Evolutionary conservation across 148 eudicot species (phyloP), one percentile per base, ranked within the genome.

Genomic region (Euryodendron excelsum): DNA sequence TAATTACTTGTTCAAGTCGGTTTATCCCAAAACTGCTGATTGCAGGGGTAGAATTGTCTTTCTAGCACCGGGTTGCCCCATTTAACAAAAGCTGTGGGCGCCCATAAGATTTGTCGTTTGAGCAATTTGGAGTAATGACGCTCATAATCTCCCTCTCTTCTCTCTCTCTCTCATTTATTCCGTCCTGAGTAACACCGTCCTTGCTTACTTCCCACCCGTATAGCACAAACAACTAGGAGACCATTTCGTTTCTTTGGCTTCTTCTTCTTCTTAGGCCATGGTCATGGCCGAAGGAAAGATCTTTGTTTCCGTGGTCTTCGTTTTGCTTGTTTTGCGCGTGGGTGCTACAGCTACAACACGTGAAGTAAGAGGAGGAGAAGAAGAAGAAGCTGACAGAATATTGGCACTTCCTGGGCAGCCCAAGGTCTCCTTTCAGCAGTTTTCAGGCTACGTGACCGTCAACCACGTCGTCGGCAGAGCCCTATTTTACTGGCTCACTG

Each of bases 401-500:
- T 39, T n/a, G 14, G 75, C 73, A 23, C 91, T 94, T 25, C 97
- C 96, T 0, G 97, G 98, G 0, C 98, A 94, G 71, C 98, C 98
- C 18, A 73, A 86, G 21, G 98, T 94, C 28, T 36, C 87, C 4
- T 92, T 94, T 71, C 73, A 88, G 48, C 98, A 94, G 80, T 94
- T 86, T 48, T 92, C 97, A 6, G 97, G 98, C 3, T 94, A 94
- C 73, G 97, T 94, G 5, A 92, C 93, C 15, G 97, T 94, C 18
- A 80, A 92, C 25, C 30, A 89, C 14, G 78, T 69, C 18, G 92
- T 89, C 27, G 97, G 96, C 1, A 82, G 98, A 84, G 93, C 96
- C 20, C 91, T 94, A 20, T 94, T 94, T 78, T 94, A 94, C 73
- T 94, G 98, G 97, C 91, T 94, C 11, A 94, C 97, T 78, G 94